Percentiles rank a stretch among this genome's conserved stretches.
Conservation (phyloP, 2,329 filamentous ascomycete species). For the Nothophaeocryptopus gaeumannii region DNA sequence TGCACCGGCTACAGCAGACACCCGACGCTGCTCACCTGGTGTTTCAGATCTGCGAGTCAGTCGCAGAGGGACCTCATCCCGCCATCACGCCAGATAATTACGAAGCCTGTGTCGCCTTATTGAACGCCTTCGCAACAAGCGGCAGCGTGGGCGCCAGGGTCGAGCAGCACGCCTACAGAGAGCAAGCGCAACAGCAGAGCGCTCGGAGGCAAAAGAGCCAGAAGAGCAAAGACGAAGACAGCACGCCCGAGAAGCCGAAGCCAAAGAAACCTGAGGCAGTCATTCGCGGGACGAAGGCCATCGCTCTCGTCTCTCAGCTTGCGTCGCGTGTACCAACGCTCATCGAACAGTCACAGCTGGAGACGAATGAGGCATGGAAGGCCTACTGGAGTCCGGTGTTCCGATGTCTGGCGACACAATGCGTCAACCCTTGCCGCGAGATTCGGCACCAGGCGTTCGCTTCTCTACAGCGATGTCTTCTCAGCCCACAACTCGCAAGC, state of each 20-base stretch:
- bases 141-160: slow-evolving; percentile 68
- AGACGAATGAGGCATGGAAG: slow-evolving; percentile 74
- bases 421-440: slow-evolving; percentile 89
- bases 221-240: slow-evolving; percentile 23
- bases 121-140: slow-evolving; percentile 86
- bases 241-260: slow-evolving; percentile 24
- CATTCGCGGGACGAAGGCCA: slow-evolving; percentile 72
- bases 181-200: slow-evolving; percentile 51
- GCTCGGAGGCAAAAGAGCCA: slow-evolving; percentile 37
- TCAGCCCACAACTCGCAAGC: slow-evolving; percentile 81
- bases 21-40: slow-evolving; percentile 71
- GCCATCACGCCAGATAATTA: slow-evolving; percentile 95
- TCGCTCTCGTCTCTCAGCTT: slow-evolving; percentile 77
- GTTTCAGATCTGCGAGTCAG: slow-evolving; percentile 80
- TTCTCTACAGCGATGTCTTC: slow-evolving; percentile 77
- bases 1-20: slow-evolving; percentile 64
- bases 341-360: slow-evolving; percentile 90
- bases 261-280: slow-evolving; percentile 68
- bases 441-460: slow-evolving; percentile 86
- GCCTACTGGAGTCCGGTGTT: slow-evolving; percentile 98
- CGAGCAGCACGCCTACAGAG: slow-evolving; percentile 54
- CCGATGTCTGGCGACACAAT: slow-evolving; percentile 81
- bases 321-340: slow-evolving; percentile 78
- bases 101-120: slow-evolving; percentile 75
- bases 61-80: slow-evolving; percentile 69